Evolutionary conservation across 345 rosid genomes (phyloP).

Genomic region (Kandelia obovata): DNA sequence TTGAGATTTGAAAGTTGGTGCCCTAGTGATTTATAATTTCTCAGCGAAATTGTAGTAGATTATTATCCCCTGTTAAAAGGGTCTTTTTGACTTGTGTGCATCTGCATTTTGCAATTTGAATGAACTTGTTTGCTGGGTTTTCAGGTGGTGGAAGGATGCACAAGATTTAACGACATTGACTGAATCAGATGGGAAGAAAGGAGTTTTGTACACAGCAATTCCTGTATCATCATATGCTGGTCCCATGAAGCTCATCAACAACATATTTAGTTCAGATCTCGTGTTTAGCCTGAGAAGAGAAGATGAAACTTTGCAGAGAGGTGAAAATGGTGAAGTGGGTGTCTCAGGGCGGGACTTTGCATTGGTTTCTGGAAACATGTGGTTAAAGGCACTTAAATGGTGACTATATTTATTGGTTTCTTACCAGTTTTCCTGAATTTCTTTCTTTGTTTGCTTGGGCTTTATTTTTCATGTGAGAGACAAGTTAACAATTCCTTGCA

Average conservation of each 20-base stretch:
- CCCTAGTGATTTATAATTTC: too few relatives aligned
- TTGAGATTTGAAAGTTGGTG: neutral
- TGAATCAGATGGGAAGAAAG: slow-evolving; percentile 54
- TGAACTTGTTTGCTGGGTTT: slow-evolving; percentile 11
- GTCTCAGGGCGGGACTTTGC: slow-evolving; percentile 90
- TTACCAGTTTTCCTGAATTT: neutral
- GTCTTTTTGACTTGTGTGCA: neutral
- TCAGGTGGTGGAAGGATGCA: slow-evolving; percentile 97
- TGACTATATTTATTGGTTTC: slow-evolving; percentile 17
- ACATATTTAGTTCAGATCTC: slow-evolving; percentile 78
- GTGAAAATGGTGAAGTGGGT: slow-evolving; percentile 66
- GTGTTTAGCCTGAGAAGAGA: slow-evolving; percentile 73
- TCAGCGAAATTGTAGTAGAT: too few relatives aligned
- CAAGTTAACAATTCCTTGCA: too few relatives aligned
- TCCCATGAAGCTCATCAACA: slow-evolving; percentile 92
- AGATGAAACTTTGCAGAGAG: slow-evolving; percentile 46
- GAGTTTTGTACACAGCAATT: slow-evolving; percentile 63
- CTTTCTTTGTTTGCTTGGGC: neutral
- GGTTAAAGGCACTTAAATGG: slow-evolving; percentile 94
- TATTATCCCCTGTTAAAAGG: neutral
- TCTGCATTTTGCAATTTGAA: slow-evolving; percentile 14
- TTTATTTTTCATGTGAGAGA: too few relatives aligned
- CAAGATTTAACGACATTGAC: slow-evolving; percentile 36
- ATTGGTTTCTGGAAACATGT: slow-evolving; percentile 89
- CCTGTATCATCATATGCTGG: slow-evolving; percentile 62